Percentiles rank a stretch among this genome's conserved stretches.
phyloP scores from a whole-genome alignment of 2,329 filamentous ascomycete genomes.

The Exophiala spinifera region DNA sequence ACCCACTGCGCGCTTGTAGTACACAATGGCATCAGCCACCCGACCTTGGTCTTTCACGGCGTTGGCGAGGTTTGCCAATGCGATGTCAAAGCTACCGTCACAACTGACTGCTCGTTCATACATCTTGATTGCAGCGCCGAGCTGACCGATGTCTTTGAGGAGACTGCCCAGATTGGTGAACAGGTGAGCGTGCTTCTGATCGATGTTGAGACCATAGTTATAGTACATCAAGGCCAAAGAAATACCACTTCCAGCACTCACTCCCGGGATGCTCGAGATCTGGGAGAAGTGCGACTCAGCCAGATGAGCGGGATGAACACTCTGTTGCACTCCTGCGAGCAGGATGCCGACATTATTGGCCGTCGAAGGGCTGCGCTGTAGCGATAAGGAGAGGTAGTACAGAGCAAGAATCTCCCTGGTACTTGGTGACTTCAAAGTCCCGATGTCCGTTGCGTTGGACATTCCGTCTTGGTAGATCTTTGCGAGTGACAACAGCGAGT shows the following conservation, averaged over 20 bases:
- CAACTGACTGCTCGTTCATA: slow-evolving; percentile 92
- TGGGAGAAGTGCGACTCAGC: slow-evolving; percentile 30
- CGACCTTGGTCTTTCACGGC: slow-evolving; percentile 95
- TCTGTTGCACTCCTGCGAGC: slow-evolving; percentile 88
- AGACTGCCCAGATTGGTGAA: slow-evolving; percentile 96
- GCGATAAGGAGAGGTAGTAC: slow-evolving; percentile 90
- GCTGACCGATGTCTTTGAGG: slow-evolving; percentile 91
- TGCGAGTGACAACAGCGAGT: slow-evolving; percentile 86
- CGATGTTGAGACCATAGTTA: slow-evolving; percentile 84
- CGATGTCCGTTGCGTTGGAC: slow-evolving; percentile 54
- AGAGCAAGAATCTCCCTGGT: slow-evolving; percentile 90
- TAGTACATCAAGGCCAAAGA: slow-evolving; percentile 89
- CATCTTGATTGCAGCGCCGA: slow-evolving; percentile 90
- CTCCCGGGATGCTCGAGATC: slow-evolving; percentile 57
- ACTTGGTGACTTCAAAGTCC: slow-evolving; percentile 64
- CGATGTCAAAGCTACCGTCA: slow-evolving; percentile 94
- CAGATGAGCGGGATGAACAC: slow-evolving; percentile 41
- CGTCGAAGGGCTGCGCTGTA: slow-evolving; percentile 94
- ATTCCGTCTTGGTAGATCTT: slow-evolving; percentile 97
- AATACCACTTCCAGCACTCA: slow-evolving; percentile 80
- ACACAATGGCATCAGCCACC: slow-evolving; percentile 85
- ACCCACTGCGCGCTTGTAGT: slow-evolving; percentile 84
- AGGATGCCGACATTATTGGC: slow-evolving; percentile 98
- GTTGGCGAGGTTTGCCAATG: slow-evolving; percentile 92
- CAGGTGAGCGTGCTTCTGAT: slow-evolving; percentile 86